Base-by-base conservation (phyloP, 805 yeast genomes). In the Saccharomycopsis selenospora region DNA sequence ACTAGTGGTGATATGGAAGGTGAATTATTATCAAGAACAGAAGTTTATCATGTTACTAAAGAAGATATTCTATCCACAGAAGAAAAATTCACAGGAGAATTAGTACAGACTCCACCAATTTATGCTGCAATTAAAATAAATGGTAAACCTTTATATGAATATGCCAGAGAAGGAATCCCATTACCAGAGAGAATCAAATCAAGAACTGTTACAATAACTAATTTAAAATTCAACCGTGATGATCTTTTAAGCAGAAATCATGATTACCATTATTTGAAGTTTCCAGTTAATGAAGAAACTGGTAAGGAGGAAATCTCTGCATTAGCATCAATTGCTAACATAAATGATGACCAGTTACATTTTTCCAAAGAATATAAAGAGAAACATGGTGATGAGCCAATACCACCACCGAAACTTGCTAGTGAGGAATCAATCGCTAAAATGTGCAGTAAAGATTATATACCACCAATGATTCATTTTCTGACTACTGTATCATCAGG, bases 1-100 rank as follows among this genome's bases (percentile, higher is more conserved):
- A 88, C 96, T 0, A 87, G 97, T 0, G 96, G 96, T 14, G 99
- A 93, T 61, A 73, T 81, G 0, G 95, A 90, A 61, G 99, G 99
- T 18, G 85, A 85, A 50, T 71, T 89, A 1, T 58, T 90, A 26
- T 71, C 82, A 3, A 73, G 70, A 50, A 80, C 78, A 18, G 72
- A 75, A 3, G 70, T 74, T 1, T 70, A 67, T 5, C 89, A 82
- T 57, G 65, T 88, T 41, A 75, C 79, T 0, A 64, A 67, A 53
- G 82, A 76, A 2, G 61, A 71, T 41, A 64, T 90, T 10, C 66
- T 66, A 10, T 60, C 65, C 2, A 70, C 80, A 0, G 75, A 78
- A 22, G 68, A 67, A 4, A 81, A 81, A 64, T 89, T 93, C 60
- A 68, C 79, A n/a, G 99, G 98, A 0, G 74, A 79, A 13, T 68